Percentiles rank a stretch among this genome's conserved stretches.
phyloP scores from a whole-genome alignment of 805 yeast species.

The Debaryomyces maramus region DNA sequence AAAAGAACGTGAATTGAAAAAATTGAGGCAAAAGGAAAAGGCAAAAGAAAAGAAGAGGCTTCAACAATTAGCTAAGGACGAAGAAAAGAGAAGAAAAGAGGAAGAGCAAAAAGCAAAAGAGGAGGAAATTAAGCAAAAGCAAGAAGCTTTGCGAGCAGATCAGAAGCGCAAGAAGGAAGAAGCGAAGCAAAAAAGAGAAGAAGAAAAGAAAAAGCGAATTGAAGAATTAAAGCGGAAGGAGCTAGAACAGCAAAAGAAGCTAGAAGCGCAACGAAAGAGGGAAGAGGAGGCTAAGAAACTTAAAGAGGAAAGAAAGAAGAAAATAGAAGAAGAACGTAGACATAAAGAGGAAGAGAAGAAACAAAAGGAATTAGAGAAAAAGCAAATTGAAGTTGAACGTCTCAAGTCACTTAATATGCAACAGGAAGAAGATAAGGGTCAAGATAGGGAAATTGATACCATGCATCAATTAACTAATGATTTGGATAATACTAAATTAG shows the following conservation, averaged over 20 bases:
- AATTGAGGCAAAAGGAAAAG: constrained; percentile 64
- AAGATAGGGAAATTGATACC: not conserved
- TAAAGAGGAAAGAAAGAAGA: constrained; percentile 26
- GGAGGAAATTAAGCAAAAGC: constrained; percentile 30
- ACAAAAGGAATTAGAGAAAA: constrained; percentile 16
- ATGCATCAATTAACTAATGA: not conserved
- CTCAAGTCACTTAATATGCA: constrained; percentile 3
- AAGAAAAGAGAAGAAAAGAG: constrained; percentile 55
- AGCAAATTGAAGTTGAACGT: constrained; percentile 16
- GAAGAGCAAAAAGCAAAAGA: constrained; percentile 46
- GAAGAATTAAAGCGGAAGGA: constrained; percentile 35
- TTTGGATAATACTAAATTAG: not conserved
- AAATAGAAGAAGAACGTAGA: constrained; percentile 24
- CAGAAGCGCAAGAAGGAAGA: constrained; percentile 42
- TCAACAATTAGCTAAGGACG: constrained; percentile 63
- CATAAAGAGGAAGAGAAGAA: constrained; percentile 25
- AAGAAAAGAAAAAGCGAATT: constrained; percentile 48
- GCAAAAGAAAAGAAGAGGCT: constrained; percentile 67
- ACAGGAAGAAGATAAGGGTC: constrained; percentile 1
- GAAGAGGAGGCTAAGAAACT: constrained; percentile 27
- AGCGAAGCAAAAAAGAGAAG: constrained; percentile 40
- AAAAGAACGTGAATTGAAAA: constrained; percentile 66
- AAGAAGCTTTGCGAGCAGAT: constrained; percentile 36
- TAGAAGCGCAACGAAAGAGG: constrained; percentile 28
- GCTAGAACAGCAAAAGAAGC: constrained; percentile 31